A percentile compares a stretch with the other conserved stretches of the same genome.
Conservation (phyloP, 2,329 filamentous ascomycete species). For the Penicillium sp. region DNA sequence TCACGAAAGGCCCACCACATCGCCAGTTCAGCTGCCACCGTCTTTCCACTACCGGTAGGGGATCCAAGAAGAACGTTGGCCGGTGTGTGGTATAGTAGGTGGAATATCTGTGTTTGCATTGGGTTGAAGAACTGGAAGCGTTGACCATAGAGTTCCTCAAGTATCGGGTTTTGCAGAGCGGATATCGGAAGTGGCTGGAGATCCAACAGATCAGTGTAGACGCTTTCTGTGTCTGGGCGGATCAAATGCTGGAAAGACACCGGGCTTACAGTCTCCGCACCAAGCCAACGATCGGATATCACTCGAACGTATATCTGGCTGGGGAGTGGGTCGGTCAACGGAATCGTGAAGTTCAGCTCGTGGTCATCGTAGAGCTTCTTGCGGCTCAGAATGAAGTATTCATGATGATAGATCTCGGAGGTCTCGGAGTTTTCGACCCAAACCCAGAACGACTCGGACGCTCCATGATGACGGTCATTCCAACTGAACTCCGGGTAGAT, state of each 20-base stretch:
- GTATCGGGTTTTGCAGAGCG: slow-evolving; percentile 77
- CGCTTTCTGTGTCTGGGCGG: slow-evolving; percentile 91
- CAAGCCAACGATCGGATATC: slow-evolving; percentile 93
- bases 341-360: slow-evolving; percentile 96
- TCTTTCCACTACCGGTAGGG: slow-evolving; percentile 96
- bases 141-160: slow-evolving; percentile 85
- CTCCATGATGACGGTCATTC: slow-evolving; percentile 92
- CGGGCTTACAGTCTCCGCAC: slow-evolving; percentile 90
- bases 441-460: slow-evolving; percentile 94
- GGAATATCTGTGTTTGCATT: slow-evolving; percentile 99
- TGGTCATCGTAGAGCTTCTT: slow-evolving; percentile 94
- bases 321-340: slow-evolving; percentile 85
- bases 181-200: slow-evolving; percentile 84
- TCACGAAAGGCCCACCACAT: slow-evolving; percentile 99
- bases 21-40: slow-evolving; percentile 88
- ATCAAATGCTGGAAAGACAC: slow-evolving; percentile 98
- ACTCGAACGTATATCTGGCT: slow-evolving; percentile 94
- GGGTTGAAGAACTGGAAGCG: slow-evolving; percentile 97
- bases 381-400: slow-evolving; percentile 89
- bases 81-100: slow-evolving; percentile 87
- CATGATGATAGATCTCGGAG: slow-evolving; percentile 94
- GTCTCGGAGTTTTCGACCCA: slow-evolving; percentile 99
- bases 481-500: slow-evolving; percentile 88
- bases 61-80: slow-evolving; percentile 93
- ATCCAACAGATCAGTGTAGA: slow-evolving; percentile 91